Conservation (phyloP, 1,284 basidiomycete species). For the Tilletia caries region DNA sequence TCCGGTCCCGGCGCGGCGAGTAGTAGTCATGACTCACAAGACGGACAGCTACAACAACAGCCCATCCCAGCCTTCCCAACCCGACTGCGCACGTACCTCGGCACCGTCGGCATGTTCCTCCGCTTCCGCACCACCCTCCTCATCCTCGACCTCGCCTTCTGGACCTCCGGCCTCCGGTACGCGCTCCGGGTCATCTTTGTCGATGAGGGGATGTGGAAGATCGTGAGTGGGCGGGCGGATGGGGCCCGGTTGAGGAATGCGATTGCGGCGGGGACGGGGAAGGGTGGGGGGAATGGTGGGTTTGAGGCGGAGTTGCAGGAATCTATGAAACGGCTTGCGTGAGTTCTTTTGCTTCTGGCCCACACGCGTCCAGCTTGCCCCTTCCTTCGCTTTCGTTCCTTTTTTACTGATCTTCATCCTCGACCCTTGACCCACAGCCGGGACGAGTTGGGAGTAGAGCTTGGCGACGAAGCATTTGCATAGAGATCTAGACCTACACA, state of each 20-base stretch:
- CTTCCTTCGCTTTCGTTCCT: not conserved
- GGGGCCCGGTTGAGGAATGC: slow-evolving; percentile 21
- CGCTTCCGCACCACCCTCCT: slow-evolving; percentile 37
- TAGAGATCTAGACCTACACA: slow-evolving; percentile 1
- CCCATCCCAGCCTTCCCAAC: slow-evolving; percentile 2
- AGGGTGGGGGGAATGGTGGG: slow-evolving; percentile 18
- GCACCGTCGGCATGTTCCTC: slow-evolving; percentile 23
- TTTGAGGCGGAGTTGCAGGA: slow-evolving; percentile 47
- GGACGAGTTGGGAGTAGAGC: slow-evolving; percentile 45
- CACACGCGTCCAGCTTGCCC: not conserved
- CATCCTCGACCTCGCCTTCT: slow-evolving; percentile 36
- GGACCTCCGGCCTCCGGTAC: slow-evolving; percentile 25
- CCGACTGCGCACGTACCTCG: slow-evolving; percentile 7
- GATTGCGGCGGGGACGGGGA: slow-evolving; percentile 3
- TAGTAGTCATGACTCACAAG: not conserved
- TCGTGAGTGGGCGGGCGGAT: slow-evolving; percentile 18
- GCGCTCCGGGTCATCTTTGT: slow-evolving; percentile 28
- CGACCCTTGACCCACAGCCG: not conserved
- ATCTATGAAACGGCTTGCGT: slow-evolving; percentile 40
- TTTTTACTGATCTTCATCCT: not conserved
- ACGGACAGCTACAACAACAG: not conserved
- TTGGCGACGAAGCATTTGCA: slow-evolving; percentile 38
- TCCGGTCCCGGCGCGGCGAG: not conserved
- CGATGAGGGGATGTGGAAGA: slow-evolving; percentile 19
- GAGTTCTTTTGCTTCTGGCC: not conserved